Conservation (phyloP, 208 protist genomes). For the Polymyxa betae region DNA sequence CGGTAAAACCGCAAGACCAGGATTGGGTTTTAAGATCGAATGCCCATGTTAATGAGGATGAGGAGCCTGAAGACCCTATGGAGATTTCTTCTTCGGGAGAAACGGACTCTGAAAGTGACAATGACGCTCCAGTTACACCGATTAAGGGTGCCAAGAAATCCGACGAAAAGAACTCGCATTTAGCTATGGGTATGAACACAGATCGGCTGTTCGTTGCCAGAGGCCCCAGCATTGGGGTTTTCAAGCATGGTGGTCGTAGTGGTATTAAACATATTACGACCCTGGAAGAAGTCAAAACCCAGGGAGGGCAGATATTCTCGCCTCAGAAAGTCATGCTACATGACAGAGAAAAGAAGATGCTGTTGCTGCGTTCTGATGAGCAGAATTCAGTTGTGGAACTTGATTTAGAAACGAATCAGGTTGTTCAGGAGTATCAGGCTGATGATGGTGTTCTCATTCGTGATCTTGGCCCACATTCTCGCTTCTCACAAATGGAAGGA, state of each 20-base stretch:
- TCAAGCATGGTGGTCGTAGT: conserved; percentile 52
- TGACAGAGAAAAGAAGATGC: conserved; percentile 62
- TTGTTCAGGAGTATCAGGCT: conserved; percentile 62
- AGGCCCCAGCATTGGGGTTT: conserved; percentile 51
- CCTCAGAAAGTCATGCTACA: conserved; percentile 63
- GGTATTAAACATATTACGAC: not conserved
- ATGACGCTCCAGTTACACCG: not conserved
- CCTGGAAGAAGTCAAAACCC: not conserved
- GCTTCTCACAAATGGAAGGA: conserved; percentile 41
- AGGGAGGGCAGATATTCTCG: conserved; percentile 47
- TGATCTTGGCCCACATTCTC: conserved; percentile 56
- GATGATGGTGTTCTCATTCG: not conserved
- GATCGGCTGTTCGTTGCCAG: conserved; percentile 53
- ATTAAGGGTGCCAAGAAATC: not conserved
- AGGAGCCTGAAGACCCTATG: not conserved
- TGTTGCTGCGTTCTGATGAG: conserved; percentile 54
- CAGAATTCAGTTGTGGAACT: conserved; percentile 50
- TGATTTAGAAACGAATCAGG: conserved; percentile 61
- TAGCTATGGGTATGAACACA: conserved; percentile 56
- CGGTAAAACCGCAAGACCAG: not conserved
- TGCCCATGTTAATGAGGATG: not conserved
- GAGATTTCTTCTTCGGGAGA: not conserved
- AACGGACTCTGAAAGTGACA: not conserved
- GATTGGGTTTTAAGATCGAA: conserved; percentile 5
- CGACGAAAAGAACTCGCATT: conserved; percentile 51